These are phyloP conservation scores for Solanum peruvianum DNA, from an alignment of 257 asterid genomes.

Conservation along the genomic window DNA sequence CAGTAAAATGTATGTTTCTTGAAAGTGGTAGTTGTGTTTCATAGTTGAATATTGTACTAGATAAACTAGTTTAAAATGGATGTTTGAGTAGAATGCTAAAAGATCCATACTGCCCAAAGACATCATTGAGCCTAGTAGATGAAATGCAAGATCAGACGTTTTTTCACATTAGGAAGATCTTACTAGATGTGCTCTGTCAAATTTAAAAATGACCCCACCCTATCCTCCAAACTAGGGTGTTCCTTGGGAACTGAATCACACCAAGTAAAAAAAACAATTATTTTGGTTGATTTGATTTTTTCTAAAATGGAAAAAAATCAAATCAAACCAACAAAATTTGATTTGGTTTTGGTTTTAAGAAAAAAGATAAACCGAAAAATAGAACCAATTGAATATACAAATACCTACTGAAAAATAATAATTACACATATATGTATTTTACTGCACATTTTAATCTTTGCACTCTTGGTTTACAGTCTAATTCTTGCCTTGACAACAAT, in stretches of 20 bases:
- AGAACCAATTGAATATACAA: not conserved
- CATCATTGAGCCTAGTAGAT: not conserved
- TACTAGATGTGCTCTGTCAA: not conserved
- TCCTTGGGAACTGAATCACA: not conserved
- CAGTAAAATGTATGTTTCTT: not conserved
- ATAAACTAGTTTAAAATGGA: not conserved
- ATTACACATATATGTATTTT: not conserved
- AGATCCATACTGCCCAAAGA: not conserved
- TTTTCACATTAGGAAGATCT: not conserved
- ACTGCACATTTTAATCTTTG: not conserved
- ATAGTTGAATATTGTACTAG: not conserved
- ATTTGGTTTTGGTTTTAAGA: not conserved
- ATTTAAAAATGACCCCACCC: not conserved
- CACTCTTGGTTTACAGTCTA: not conserved
- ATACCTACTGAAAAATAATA: not conserved
- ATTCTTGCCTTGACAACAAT: not conserved
- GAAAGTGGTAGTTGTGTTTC: not conserved
- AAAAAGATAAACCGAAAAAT: not conserved
- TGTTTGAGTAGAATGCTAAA: not conserved
- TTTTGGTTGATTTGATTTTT: not conserved
- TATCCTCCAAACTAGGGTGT: not conserved
- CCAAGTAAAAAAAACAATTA: not conserved
- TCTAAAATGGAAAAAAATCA: not conserved
- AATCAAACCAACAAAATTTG: not conserved
- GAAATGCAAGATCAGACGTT: not conserved